These are phyloP conservation scores for Cubamyces lactineus DNA, from an alignment of 768 basidiomycete species.

Conservation along the genomic window DNA sequence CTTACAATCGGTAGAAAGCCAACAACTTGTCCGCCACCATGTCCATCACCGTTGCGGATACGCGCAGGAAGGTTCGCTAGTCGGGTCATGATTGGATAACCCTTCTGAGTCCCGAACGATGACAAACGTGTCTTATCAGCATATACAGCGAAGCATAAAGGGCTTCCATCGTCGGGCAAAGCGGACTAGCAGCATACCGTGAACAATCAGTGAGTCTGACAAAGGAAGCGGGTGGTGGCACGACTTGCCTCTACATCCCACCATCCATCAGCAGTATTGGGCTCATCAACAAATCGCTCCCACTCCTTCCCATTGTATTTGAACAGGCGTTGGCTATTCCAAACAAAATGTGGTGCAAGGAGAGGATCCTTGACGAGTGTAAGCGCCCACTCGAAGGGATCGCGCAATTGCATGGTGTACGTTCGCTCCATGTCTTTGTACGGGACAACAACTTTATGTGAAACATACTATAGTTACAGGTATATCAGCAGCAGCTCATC, in stretches of 20 bases:
- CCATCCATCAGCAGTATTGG: constrained; percentile 41
- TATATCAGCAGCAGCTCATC: too few species aligned
- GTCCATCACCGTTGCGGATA: constrained; percentile 23
- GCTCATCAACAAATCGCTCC: constrained; percentile 39
- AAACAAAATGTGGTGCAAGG: constrained; percentile 32
- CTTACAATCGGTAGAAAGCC: constrained; percentile 28
- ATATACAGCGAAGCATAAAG: constrained; percentile 23
- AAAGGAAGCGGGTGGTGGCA: too few species aligned
- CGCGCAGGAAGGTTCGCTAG: constrained; percentile 26
- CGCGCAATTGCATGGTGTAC: too few species aligned
- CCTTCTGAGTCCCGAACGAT: constrained; percentile 27
- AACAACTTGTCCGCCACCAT: constrained; percentile 23
- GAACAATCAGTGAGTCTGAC: too few species aligned
- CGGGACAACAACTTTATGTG: too few species aligned
- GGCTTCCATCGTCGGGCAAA: constrained; percentile 16
- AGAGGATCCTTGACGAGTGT: too few species aligned
- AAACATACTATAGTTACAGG: too few species aligned
- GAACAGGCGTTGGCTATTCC: constrained; percentile 38
- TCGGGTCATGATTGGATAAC: constrained; percentile 26
- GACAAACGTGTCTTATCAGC: constrained; percentile 28
- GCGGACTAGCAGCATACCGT: background rate
- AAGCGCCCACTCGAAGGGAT: too few species aligned
- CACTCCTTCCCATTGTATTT: constrained; percentile 35
- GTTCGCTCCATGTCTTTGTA: too few species aligned
- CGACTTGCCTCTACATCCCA: constrained; percentile 43